These are phyloP conservation scores for Aureobasidium sp. DNA, from an alignment of 2,329 filamentous ascomycete genomes.

Conservation along the genomic window DNA sequence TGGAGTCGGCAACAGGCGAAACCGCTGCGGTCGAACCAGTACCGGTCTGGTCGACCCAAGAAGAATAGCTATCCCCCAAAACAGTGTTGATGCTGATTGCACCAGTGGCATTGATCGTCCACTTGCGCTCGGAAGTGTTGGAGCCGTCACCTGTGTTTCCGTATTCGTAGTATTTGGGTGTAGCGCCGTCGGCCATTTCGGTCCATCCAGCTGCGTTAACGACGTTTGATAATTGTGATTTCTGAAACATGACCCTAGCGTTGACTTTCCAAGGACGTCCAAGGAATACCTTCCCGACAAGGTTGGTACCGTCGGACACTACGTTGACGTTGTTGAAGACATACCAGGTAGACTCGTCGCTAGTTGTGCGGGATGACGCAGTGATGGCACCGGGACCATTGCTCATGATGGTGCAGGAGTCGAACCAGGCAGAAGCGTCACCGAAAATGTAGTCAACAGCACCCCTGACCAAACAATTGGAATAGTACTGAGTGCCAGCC, in stretches of 20 bases:
- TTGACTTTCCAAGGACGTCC: constrained; percentile 14
- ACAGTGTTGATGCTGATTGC: background rate
- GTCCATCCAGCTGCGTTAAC: constrained; percentile 19
- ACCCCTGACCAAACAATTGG: constrained; percentile 28
- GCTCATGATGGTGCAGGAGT: constrained; percentile 25
- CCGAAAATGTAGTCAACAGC: constrained; percentile 37
- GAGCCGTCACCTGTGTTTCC: background rate
- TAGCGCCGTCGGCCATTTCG: background rate
- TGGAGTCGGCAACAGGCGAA: background rate
- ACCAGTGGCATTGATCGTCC: background rate
- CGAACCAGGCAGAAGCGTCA: constrained; percentile 35
- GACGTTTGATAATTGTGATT: constrained; percentile 13
- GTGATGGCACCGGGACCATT: constrained; percentile 27
- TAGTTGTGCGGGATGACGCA: constrained; percentile 26
- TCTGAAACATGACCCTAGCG: constrained; percentile 14
- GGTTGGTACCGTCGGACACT: constrained; percentile 19
- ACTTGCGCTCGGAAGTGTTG: background rate
- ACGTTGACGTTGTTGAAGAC: constrained; percentile 24
- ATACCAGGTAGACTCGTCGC: constrained; percentile 27
- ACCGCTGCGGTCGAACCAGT: background rate
- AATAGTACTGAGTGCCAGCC: constrained; percentile 21
- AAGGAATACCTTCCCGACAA: background rate
- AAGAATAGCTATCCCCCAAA: background rate
- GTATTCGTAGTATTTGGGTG: background rate
- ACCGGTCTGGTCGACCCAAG: background rate